Evolutionary conservation across 192 early-diverging fungal genomes (phyloP), one percentile per base, ranked within the genome.

Genomic region (Backusella mclennaniae): DNA sequence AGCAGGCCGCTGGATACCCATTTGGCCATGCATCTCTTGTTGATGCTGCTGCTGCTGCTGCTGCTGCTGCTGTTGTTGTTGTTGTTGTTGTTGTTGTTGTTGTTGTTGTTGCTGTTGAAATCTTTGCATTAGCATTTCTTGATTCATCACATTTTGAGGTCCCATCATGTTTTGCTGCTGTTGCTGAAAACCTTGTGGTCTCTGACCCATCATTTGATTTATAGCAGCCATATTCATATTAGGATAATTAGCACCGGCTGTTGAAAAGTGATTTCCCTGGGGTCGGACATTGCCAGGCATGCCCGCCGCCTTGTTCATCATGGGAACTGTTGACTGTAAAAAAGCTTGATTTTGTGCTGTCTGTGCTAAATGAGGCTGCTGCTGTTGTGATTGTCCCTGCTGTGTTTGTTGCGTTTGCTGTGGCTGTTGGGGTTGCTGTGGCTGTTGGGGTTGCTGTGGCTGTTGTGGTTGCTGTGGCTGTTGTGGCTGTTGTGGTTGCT

Each of bases 371-470:
- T 63, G 56, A 63, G 56, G 56, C 26, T 63, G 53, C 17, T 63
- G 70, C 4, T 41, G 59, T 42, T 59, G 52, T 29, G 19, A 21
- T 33, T 67, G 73, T 11, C 53, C 67, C 53, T 76, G 59, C 9
- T 77, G 75, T 66, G 76, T 72, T 73, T 77, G 77, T n/a, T 76
- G 80, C 1, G 15, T 33, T 33, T 73, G 71, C n/a, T 49, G 71
- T n/a, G 29, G 73, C 9, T 73, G 66, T 31, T 78, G 76, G 0
- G 23, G 6, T 11, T 63, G 70, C 4, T 38, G 44, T 2, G 66
- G 73, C 49, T 79, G 80, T 23, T 67, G 73, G 1, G 52, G 53
- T 69, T 76, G 59, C 17, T 77, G 75, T 66, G 76, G 71, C 67
- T 76, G 77, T 42, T 76, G 80, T 14, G 15, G 33, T 29, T 73